These are phyloP conservation scores for Tympanopsis confertula DNA, from an alignment of 2,329 filamentous ascomycete genomes.

Conservation along the genomic window DNA sequence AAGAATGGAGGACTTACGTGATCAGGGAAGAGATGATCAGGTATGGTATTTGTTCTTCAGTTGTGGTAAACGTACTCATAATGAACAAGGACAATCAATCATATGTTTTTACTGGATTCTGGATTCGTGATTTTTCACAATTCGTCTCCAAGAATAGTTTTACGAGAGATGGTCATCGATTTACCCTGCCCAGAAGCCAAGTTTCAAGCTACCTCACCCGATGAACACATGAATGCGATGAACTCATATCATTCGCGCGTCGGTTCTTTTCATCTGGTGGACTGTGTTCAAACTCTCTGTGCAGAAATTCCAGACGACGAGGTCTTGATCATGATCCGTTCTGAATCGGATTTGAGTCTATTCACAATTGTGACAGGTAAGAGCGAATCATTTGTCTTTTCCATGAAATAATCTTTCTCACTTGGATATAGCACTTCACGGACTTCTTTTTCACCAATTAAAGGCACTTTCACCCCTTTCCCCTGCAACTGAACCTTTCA, in stretches of 20 bases:
- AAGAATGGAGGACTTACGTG: neutral
- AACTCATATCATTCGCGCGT: neutral
- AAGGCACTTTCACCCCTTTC: neutral
- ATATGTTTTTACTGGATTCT: conserved; percentile 4
- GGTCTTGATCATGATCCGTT: neutral
- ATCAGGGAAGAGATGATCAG: neutral
- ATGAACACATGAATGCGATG: neutral
- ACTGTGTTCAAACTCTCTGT: neutral
- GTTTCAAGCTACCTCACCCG: neutral
- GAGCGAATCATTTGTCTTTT: too few relatives aligned
- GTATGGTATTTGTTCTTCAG: too few relatives aligned
- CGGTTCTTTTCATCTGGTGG: neutral
- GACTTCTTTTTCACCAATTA: neutral
- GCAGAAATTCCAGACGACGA: neutral
- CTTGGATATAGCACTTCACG: neutral
- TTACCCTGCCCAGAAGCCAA: neutral
- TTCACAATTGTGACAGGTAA: neutral
- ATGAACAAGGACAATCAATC: too few relatives aligned
- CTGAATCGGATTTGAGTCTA: neutral
- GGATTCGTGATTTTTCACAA: conserved; percentile 6
- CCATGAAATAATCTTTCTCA: too few relatives aligned
- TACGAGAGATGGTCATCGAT: conserved; percentile 6
- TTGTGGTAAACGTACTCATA: too few relatives aligned
- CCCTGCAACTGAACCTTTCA: neutral
- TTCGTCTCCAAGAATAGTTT: conserved; percentile 5